These are phyloP conservation scores for Benincasa hispida DNA, from an alignment of 306 rosid species.

Conservation along the genomic window DNA sequence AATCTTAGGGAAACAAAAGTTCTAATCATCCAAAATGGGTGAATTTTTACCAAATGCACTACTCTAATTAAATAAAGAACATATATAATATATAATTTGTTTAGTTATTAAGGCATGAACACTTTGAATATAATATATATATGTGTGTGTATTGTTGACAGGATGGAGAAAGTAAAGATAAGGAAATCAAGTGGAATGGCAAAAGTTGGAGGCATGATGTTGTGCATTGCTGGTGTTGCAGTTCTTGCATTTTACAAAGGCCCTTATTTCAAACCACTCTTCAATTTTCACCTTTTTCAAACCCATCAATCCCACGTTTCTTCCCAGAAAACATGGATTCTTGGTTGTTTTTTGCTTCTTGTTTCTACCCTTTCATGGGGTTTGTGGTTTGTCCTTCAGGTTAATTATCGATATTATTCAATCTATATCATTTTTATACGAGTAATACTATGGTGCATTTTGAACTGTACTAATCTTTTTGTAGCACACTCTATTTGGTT, in stretches of 20 bases:
- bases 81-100: no score
- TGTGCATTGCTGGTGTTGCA: slow-evolving; percentile 38
- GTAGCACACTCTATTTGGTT: no score
- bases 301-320: slow-evolving; percentile 20
- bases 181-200: slow-evolving; percentile 31
- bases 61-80: no score
- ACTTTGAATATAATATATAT: no score
- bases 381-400: slow-evolving; percentile 49
- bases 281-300: slow-evolving; percentile 7
- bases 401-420: background rate
- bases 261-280: slow-evolving; percentile 19
- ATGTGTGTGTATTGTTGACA: background rate
- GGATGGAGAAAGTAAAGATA: slow-evolving; percentile 37
- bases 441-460: no score
- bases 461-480: no score
- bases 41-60: no score
- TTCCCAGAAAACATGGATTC: slow-evolving; percentile 28
- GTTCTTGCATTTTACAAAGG: slow-evolving; percentile 44
- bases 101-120: no score
- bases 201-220: slow-evolving; percentile 27
- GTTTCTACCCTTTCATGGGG: slow-evolving; percentile 29
- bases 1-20: no score
- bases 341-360: slow-evolving; percentile 36
- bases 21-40: no score
- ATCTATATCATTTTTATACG: no score